Evolutionary conservation across 768 basidiomycete genomes (phyloP).

Genomic region (Mycena vulgaris): DNA sequence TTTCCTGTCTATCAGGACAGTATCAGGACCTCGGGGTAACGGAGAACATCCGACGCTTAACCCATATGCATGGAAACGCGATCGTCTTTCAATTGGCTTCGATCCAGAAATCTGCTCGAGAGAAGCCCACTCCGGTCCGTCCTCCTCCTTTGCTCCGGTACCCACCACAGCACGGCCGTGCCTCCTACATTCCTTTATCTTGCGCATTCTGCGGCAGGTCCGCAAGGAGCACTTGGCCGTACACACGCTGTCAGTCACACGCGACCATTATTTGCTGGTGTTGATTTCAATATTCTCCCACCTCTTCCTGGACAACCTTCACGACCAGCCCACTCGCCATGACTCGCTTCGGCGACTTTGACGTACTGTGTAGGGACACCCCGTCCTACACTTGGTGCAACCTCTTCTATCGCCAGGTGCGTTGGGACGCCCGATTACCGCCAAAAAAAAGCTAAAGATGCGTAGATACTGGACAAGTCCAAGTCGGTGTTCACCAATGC

Average conservation of each 20-base stretch:
- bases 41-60: too few relatives aligned
- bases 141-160: not conserved
- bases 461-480: conserved; percentile 57
- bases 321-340: conserved; percentile 41
- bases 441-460: conserved; percentile 35
- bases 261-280: conserved; percentile 13
- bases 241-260: conserved; percentile 18
- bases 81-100: conserved; percentile 6
- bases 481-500: conserved; percentile 53
- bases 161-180: not conserved
- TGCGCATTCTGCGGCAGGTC: conserved; percentile 20
- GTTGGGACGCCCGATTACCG: conserved; percentile 39
- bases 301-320: conserved; percentile 17
- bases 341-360: conserved; percentile 83
- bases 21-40: too few relatives aligned
- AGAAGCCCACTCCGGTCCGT: not conserved
- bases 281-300: conserved; percentile 9
- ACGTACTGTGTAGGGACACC: conserved; percentile 73
- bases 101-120: conserved; percentile 18
- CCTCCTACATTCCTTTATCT: conserved; percentile 6
- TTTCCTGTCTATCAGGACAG: too few relatives aligned
- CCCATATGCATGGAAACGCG: conserved; percentile 1
- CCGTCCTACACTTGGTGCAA: conserved; percentile 96
- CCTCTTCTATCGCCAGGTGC: conserved; percentile 91
- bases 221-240: conserved; percentile 5